phyloP scores from a whole-genome alignment of 805 yeast species.

The Candida incommunis region DNA sequence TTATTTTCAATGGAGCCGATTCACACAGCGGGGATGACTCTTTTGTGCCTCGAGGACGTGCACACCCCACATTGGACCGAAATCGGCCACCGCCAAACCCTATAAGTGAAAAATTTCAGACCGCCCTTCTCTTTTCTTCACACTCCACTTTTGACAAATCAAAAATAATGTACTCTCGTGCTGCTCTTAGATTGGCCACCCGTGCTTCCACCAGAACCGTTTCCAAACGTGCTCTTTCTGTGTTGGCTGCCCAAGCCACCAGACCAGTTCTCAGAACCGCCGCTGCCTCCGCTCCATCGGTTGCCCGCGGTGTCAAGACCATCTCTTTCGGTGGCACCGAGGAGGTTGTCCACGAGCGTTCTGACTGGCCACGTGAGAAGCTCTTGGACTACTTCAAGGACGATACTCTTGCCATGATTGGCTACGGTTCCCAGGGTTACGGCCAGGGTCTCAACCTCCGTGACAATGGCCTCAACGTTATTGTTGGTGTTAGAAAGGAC shows the following conservation, averaged over 20 bases:
- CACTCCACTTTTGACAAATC: neutral
- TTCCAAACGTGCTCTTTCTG: conserved; percentile 53
- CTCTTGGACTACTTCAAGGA: conserved; percentile 91
- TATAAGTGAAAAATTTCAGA: neutral
- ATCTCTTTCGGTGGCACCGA: conserved; percentile 94
- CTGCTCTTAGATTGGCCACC: conserved; percentile 32
- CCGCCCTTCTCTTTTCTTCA: neutral
- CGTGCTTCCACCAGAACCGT: conserved; percentile 35
- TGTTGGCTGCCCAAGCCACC: conserved; percentile 24
- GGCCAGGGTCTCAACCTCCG: conserved; percentile 99
- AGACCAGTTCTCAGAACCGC: conserved; percentile 20
- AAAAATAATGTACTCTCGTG: conserved; percentile 11
- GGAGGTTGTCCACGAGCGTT: conserved; percentile 95
- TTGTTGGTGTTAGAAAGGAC: conserved; percentile 94
- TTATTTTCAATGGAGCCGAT: too few species aligned
- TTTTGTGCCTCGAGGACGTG: too few species aligned
- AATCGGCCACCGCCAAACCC: too few species aligned
- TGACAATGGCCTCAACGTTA: conserved; percentile 96
- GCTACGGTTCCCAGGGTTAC: conserved; percentile 99
- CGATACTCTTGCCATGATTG: conserved; percentile 94
- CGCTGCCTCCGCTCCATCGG: conserved; percentile 37
- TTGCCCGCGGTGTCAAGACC: conserved; percentile 84
- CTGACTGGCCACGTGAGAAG: conserved; percentile 99
- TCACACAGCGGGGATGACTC: too few species aligned
- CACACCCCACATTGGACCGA: too few species aligned